Conservation (phyloP, 305 asterid genomes). For the Fraxinus floribunda region DNA sequence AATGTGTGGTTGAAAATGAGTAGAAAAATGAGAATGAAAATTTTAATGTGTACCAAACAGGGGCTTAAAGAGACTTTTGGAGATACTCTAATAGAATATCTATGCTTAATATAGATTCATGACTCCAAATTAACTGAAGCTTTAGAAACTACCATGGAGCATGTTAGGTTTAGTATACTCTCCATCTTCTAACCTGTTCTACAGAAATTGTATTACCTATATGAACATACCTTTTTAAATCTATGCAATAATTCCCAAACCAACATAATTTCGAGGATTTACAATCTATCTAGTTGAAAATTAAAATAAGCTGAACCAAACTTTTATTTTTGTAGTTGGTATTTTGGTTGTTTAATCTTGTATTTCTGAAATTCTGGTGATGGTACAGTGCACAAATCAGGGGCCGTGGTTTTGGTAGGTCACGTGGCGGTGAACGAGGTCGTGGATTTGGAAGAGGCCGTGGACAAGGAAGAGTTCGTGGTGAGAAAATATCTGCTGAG, state of each 20-base stretch:
- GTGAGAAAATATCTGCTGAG: conserved; percentile 81
- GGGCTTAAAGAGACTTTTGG: background rate
- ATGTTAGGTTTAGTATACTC: background rate
- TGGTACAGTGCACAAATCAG: conserved; percentile 62
- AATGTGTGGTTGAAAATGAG: too few species aligned
- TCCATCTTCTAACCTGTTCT: background rate
- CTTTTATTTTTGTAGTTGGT: background rate
- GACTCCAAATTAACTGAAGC: background rate
- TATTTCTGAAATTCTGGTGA: background rate
- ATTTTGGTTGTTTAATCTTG: conserved; percentile 18
- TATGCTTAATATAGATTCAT: background rate
- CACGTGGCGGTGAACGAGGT: conserved; percentile 71
- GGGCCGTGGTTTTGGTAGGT: conserved; percentile 69
- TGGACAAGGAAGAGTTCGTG: conserved; percentile 66
- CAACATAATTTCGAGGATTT: background rate
- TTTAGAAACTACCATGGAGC: background rate
- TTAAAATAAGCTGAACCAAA: background rate
- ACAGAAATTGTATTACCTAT: background rate
- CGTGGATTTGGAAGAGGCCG: conserved; percentile 80
- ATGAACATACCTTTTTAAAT: background rate
- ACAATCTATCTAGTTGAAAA: background rate
- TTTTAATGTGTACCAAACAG: too few species aligned
- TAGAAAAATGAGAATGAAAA: too few species aligned
- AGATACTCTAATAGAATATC: background rate
- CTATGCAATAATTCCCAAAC: background rate